Base-by-base conservation (phyloP, 164 flowering plant species). In the grape (Vitis vinifera) region DNA sequence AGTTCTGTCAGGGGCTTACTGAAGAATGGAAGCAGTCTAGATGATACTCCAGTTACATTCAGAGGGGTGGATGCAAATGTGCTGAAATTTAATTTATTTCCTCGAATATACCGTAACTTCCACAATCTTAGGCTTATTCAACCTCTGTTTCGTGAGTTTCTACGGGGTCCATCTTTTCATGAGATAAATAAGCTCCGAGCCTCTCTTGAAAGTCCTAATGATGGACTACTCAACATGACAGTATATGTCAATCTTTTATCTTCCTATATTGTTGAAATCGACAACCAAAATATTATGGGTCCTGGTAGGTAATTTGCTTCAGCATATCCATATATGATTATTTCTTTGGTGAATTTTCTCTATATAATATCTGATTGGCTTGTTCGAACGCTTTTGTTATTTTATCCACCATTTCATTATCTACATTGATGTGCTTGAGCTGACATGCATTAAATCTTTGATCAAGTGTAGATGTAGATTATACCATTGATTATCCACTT, bases 131-230 rank as follows among this genome's bases (percentile, higher is more conserved):
- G 77, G 85, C 91, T 96, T 55, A 73, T 93, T 49, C 99, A 96
- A 69, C 99, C 99, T 73, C 84, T 93, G 55, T 87, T 96, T 75
- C 95, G 87, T 64, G 95, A 92, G 63, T 96, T 93, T 77, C 66
- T 88, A 23, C 97, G 94, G 4, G 99, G 98, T 67, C 85, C 98
- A 51, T 79, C 57, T 61, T 79, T 80, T 74, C 62, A 71, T 50
- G 93, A 86, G 29, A 63, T 80, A 55, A 77, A 62, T 72, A 75
- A 79, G 79, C 90, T 96, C 19, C 90, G 76, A 68, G 78, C 86
- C 31, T 93, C 99, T n/a, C 90, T 96, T 59, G 80, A 85, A 78
- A 86, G 73, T 64, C 67, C 90, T 47, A 73, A 47, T n/a, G 89
- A 84, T 81, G 98, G 98, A 67, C 62, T 93, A 30, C 64, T 96